A percentile compares a stretch with the other conserved stretches of the same genome.
Evolutionary conservation across 1,284 basidiomycete species (phyloP).

Genomic region (Malassezia nana): DNA sequence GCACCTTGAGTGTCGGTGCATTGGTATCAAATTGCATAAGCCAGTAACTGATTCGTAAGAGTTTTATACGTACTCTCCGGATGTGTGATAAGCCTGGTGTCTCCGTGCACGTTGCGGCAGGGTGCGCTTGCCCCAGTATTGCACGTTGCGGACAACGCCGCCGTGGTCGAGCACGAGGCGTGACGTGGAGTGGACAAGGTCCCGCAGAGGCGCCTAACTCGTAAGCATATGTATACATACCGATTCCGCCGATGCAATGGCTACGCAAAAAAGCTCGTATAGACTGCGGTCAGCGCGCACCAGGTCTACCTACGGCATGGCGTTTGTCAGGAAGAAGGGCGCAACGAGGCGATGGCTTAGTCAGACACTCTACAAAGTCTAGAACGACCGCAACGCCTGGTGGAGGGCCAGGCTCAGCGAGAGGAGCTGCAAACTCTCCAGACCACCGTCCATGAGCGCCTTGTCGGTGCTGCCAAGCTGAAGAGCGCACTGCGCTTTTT

Average conservation of each 20-base stretch:
- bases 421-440: slow-evolving; percentile 89
- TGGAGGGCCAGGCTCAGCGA: slow-evolving; percentile 67
- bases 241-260: slow-evolving; percentile 39
- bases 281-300: slow-evolving; percentile 25
- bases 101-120: slow-evolving; percentile 68
- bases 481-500: slow-evolving; percentile 73
- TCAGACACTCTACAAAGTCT: not conserved
- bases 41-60: slow-evolving; percentile 62
- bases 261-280: slow-evolving; percentile 47
- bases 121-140: slow-evolving; percentile 63
- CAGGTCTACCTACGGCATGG: slow-evolving; percentile 21
- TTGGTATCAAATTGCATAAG: slow-evolving; percentile 77
- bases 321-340: not conserved
- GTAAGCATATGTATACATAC: slow-evolving; percentile 11
- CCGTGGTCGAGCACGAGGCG: slow-evolving; percentile 65
- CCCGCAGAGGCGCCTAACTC: slow-evolving; percentile 63
- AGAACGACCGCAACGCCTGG: not conserved
- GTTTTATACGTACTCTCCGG: slow-evolving; percentile 63
- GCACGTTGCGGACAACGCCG: slow-evolving; percentile 67
- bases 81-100: slow-evolving; percentile 57
- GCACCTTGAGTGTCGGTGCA: slow-evolving; percentile 58
- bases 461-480: slow-evolving; percentile 92
- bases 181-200: slow-evolving; percentile 64
- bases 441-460: slow-evolving; percentile 89
- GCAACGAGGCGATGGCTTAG: not conserved